These are phyloP conservation scores for Lolium perenne DNA, from an alignment of 176 grass and related monocot genomes.

Conservation along the genomic window DNA sequence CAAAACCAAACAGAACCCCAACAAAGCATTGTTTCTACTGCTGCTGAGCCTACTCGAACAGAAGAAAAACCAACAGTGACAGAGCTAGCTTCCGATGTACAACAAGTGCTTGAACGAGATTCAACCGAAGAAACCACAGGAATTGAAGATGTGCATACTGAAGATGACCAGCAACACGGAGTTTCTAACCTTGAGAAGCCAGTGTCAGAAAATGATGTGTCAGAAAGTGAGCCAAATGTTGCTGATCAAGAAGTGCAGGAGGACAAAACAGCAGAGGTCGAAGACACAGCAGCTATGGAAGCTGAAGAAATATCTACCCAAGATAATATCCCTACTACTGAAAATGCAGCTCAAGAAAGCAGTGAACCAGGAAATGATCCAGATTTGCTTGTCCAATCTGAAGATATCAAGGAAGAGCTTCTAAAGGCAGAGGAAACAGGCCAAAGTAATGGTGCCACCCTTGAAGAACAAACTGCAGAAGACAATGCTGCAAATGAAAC, in stretches of 20 bases:
- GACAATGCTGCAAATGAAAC: constrained; percentile 25
- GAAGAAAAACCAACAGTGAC: constrained; percentile 36
- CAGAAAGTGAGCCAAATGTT: constrained; percentile 15
- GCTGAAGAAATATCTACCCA: constrained; percentile 23
- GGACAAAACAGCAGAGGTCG: constrained; percentile 22
- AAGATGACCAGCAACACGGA: constrained; percentile 31
- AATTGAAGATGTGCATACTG: constrained; percentile 3
- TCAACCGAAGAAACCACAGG: constrained; percentile 37
- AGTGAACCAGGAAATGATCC: constrained; percentile 34
- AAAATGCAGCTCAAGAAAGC: constrained; percentile 34
- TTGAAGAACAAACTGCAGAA: constrained; percentile 35
- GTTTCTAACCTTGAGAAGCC: constrained; percentile 38
- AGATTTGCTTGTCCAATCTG: constrained; percentile 36
- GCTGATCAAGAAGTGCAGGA: constrained; percentile 43
- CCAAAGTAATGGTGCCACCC: neutral
- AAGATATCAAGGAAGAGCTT: constrained; percentile 18
- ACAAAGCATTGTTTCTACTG: constrained; percentile 21
- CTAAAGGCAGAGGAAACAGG: constrained; percentile 37
- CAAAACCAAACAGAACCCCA: constrained; percentile 40
- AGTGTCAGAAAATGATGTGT: constrained; percentile 11
- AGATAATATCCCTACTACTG: neutral
- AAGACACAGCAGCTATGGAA: constrained; percentile 45
- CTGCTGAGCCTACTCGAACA: constrained; percentile 19
- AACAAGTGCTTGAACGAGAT: constrained; percentile 33
- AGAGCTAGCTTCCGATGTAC: constrained; percentile 7